Base-by-base conservation (phyloP, 768 basidiomycete genomes). In the Naematelia encephala region DNA sequence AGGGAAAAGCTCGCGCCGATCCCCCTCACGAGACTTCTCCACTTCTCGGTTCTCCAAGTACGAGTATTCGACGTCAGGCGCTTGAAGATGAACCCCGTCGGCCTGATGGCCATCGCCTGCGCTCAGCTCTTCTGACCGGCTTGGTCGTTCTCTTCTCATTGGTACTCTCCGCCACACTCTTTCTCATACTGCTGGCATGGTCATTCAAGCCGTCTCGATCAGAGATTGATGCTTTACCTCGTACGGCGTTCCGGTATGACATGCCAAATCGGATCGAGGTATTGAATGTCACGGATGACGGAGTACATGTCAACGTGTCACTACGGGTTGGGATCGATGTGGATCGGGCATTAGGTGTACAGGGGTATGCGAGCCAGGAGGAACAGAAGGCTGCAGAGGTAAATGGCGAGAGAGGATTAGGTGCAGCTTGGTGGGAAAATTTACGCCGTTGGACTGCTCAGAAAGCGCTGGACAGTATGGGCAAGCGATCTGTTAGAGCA, bases 281-380 rank as follows among this genome's bases (percentile, higher is more conserved):
- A 1, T 26, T 78, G 44, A 74, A 76, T 54, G 56, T 78, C 23
- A 68, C 69, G 0, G 72, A 75, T 11, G 63, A 70, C 46, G 70
- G 72, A 0, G 23, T 74, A 0, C 60, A 64, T 23, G 49, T 78
- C 48, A 66, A 76, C 47, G 54, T 75, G 13, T 61, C 60, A 1
- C 54, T 74, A 0, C 39, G 51, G 2, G 63, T 67, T 8, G 77
- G 74, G 2, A 62, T 78, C 34, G 77, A 78, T 57, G 62, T 64
- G 0, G 73, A 77, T 54, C 39, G 34, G 2, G 66, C 68, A 0
- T 29, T 78, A 5, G 77, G 75, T 1, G 56, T 77, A 5, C 46
- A 61, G n/a, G 42, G 10, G 2, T 62, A 55, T 44, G 8, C 3
- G 1, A 62, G 27, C 22, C 28, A 51, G 12, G 48, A 65, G 16